Evolutionary conservation across 78 protist genomes (phyloP).

Genomic region (Emiliania huxleyi): DNA sequence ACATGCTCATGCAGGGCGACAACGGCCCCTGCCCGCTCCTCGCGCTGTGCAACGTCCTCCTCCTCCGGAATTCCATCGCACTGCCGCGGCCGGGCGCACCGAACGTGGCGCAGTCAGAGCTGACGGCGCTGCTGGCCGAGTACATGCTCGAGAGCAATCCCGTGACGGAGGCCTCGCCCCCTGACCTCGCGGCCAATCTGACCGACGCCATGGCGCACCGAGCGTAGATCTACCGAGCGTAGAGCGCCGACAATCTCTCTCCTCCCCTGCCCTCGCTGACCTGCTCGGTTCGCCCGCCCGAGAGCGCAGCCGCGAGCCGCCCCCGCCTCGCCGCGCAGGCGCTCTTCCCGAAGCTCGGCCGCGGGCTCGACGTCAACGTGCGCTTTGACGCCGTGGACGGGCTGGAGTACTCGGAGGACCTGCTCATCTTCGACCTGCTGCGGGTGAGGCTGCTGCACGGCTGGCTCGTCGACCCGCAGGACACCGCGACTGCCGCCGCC

Average conservation of each 20-base stretch:
- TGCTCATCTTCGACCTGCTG: slow-evolving; percentile 41
- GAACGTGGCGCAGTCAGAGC: background rate
- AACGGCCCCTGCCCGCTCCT: slow-evolving; percentile 72
- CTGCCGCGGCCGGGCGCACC: background rate
- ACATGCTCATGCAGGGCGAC: slow-evolving; percentile 46
- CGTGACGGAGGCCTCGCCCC: background rate
- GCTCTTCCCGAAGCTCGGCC: background rate
- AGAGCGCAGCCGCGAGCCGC: too few relatives aligned
- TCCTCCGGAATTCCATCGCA: background rate
- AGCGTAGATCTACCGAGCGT: background rate
- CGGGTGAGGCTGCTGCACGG: slow-evolving; percentile 52
- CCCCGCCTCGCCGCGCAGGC: too few relatives aligned
- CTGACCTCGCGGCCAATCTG: background rate
- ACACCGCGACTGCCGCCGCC: background rate
- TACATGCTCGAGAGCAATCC: background rate
- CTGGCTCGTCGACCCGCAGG: slow-evolving; percentile 54
- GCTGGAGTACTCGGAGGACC: background rate
- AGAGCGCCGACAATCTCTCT: slow-evolving; percentile 42
- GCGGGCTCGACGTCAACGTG: slow-evolving; percentile 53
- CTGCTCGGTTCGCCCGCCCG: too few relatives aligned
- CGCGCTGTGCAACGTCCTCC: slow-evolving; percentile 42
- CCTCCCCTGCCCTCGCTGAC: background rate
- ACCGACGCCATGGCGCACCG: background rate
- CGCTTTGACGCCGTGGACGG: background rate
- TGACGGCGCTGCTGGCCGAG: background rate